Percentiles rank a stretch among this genome's conserved stretches.
phyloP scores from a whole-genome alignment of 2,329 filamentous ascomycete species.

The Metarhizium sp. region DNA sequence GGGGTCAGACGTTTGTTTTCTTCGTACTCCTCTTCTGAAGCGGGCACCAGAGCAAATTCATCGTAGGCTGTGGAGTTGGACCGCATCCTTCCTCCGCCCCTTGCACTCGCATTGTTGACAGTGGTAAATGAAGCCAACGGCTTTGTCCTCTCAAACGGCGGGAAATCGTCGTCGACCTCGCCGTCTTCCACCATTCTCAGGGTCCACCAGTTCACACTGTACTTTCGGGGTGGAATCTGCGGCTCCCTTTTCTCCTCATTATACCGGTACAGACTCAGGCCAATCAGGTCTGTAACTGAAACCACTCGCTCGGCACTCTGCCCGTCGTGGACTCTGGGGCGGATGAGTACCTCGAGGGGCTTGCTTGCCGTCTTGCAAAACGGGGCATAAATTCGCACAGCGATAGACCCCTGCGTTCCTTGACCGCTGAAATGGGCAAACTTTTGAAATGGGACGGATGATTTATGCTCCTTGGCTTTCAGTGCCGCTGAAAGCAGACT shows the following conservation, averaged over 20 bases:
- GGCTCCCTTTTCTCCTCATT: conserved; percentile 68
- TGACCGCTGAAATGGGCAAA: conserved; percentile 71
- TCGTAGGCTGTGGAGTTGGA: conserved; percentile 71
- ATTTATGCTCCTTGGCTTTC: conserved; percentile 60
- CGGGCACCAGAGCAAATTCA: conserved; percentile 72
- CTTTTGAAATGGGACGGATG: conserved; percentile 63
- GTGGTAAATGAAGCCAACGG: conserved; percentile 72
- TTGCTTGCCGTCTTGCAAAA: conserved; percentile 56
- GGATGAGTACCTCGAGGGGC: conserved; percentile 63
- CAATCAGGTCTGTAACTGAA: conserved; percentile 73
- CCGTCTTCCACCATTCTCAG: conserved; percentile 77
- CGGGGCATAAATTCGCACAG: conserved; percentile 67
- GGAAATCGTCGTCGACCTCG: conserved; percentile 79
- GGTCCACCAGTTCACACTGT: conserved; percentile 75
- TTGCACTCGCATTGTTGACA: conserved; percentile 71
- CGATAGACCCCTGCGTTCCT: conserved; percentile 66
- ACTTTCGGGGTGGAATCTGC: conserved; percentile 51
- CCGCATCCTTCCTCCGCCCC: conserved; percentile 46
- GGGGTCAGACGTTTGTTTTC: conserved; percentile 63
- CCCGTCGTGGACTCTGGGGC: conserved; percentile 59
- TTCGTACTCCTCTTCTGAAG: conserved; percentile 55
- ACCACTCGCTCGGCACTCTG: conserved; percentile 52
- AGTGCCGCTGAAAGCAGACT: conserved; percentile 64
- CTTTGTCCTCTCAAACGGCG: conserved; percentile 64
- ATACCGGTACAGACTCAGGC: conserved; percentile 68